phyloP scores from a whole-genome alignment of 306 rosid genomes.

The Cucumis melo region DNA sequence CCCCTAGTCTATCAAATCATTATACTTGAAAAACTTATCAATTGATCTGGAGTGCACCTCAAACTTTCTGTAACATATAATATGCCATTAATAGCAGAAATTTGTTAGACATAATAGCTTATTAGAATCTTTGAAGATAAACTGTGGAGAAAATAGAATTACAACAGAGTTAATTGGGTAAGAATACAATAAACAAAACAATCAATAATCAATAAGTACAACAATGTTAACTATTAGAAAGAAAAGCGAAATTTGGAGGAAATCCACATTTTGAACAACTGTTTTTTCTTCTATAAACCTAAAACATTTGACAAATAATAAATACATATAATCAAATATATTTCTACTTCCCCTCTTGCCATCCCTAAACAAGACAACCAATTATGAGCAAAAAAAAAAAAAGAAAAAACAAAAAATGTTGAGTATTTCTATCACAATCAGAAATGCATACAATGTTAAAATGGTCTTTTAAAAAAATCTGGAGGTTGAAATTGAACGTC shows the following conservation, averaged over 20 bases:
- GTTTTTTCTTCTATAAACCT: background rate
- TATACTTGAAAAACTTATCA: too few species aligned
- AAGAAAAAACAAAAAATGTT: background rate
- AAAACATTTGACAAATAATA: background rate
- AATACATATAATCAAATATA: background rate
- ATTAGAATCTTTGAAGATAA: too few species aligned
- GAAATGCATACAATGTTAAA: background rate
- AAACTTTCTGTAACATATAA: too few species aligned
- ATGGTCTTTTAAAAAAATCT: background rate
- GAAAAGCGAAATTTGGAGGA: background rate
- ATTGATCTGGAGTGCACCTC: too few species aligned
- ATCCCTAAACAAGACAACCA: background rate
- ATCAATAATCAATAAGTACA: too few species aligned
- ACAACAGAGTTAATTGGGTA: too few species aligned
- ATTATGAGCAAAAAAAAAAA: background rate
- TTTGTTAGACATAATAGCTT: too few species aligned
- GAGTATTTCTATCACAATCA: background rate
- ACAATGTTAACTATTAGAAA: too few species aligned
- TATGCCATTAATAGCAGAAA: too few species aligned
- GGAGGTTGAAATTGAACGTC: background rate
- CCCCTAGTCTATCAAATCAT: too few species aligned
- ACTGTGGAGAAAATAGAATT: background rate
- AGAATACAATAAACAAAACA: too few species aligned
- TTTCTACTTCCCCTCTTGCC: background rate
- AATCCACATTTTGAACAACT: background rate